A percentile compares a stretch with the other conserved stretches of the same genome.
These are phyloP conservation scores for Mallotus japonicus DNA, from an alignment of 441 rosid genomes.

Conservation along the genomic window DNA sequence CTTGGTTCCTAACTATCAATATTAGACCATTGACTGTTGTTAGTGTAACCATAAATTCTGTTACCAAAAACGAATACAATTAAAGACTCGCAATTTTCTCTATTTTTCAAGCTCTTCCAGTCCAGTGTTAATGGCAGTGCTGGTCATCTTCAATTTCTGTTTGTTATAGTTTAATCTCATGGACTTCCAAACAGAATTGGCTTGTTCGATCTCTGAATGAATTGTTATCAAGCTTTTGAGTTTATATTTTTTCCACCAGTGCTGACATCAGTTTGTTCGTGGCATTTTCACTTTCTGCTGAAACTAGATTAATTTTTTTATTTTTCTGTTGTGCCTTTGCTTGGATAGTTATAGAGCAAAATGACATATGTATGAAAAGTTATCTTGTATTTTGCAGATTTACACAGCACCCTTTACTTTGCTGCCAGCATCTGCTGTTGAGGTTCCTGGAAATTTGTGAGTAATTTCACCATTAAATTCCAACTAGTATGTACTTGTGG, in stretches of 20 bases:
- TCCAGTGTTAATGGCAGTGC: not conserved
- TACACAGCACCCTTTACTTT: conserved; percentile 57
- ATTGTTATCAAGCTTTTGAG: not conserved
- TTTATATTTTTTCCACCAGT: not conserved
- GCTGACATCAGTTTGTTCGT: not conserved
- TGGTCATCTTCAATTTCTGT: not conserved
- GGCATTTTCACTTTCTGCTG: not conserved
- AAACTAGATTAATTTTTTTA: not conserved
- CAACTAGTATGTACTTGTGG: not conserved
- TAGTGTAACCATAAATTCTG: not conserved
- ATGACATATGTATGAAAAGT: conserved; percentile 2
- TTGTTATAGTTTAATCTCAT: not conserved
- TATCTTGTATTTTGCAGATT: conserved; percentile 40
- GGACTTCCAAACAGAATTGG: not conserved
- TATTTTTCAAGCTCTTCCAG: too few relatives aligned
- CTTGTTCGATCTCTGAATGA: not conserved
- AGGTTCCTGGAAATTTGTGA: conserved; percentile 79
- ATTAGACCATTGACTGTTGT: not conserved
- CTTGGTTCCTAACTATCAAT: not conserved
- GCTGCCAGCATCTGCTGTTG: conserved; percentile 73
- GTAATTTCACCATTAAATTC: conserved; percentile 28
- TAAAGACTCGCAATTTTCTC: not conserved
- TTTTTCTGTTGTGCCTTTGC: not conserved
- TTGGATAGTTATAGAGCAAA: not conserved
- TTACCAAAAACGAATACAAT: not conserved